Evolutionary conservation across 805 yeast species (phyloP).

Genomic region (Kodamaea leandrae): DNA sequence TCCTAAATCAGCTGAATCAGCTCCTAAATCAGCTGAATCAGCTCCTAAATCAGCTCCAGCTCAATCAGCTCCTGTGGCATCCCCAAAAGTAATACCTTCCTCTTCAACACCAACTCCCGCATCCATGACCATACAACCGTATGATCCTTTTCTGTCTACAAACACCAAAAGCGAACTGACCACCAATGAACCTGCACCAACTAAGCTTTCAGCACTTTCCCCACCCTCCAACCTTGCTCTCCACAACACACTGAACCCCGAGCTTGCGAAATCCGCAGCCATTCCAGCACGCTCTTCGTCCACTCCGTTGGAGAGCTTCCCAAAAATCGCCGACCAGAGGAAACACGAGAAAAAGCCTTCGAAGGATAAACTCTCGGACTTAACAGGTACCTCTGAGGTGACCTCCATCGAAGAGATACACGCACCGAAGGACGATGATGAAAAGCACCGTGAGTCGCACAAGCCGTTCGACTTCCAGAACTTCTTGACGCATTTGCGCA

Average conservation of each 20-base stretch:
- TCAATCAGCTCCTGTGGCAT: too few species aligned
- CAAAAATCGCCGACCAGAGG: conserved; percentile 1
- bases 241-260: too few species aligned
- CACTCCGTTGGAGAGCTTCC: neutral
- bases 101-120: neutral
- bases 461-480: conserved; percentile 77
- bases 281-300: too few species aligned
- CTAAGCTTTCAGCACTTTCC: too few species aligned
- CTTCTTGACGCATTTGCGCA: conserved; percentile 68
- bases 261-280: too few species aligned
- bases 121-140: conserved; percentile 22
- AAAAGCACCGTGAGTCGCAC: conserved; percentile 42
- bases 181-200: too few species aligned
- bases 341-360: neutral
- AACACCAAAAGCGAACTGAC: too few species aligned
- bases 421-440: conserved; percentile 12
- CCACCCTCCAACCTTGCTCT: too few species aligned
- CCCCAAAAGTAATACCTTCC: neutral
- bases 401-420: conserved; percentile 15
- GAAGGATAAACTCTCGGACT: conserved; percentile 10
- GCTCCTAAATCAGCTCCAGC: too few species aligned
- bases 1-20: too few species aligned
- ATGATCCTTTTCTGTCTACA: conserved; percentile 14
- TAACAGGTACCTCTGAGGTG: conserved; percentile 14
- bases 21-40: too few species aligned